Evolutionary conservation across 768 basidiomycete genomes (phyloP), one percentile per base, ranked within the genome.

Genomic region (Lyophyllum atratum): DNA sequence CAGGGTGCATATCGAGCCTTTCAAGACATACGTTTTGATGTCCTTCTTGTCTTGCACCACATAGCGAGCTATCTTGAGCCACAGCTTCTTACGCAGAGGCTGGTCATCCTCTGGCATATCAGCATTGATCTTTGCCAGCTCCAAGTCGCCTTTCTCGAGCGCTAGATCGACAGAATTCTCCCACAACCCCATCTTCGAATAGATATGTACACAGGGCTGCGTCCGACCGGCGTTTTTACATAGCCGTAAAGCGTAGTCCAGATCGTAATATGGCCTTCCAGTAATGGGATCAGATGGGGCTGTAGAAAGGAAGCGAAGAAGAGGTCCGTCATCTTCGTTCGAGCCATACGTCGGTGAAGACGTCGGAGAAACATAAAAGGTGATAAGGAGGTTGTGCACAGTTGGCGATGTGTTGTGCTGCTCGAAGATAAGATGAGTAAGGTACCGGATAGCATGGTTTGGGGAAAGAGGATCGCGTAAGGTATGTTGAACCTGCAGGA

Each of bases 61-160:
- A 73, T 95, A 95, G 60, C 90, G 90, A n/a, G 97, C 97, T 63
- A 98, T 94, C 77, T 98, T 98, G 52, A 99, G 77, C 97, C 97
- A 99, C 51, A 99, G 76, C 71, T 94, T 95, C 78, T 96, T 98
- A 59, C 92, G 77, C 60, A 98, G 68, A 31, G 84, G 83, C 51
- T 85, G 85, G 66, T 98, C 95, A 58, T 94, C 94, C 63, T 92
- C 93, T 8, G 93, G 94, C 82, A 89, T 89, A 68, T 99, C 93
- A 3, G 97, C 97, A 64, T 97, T 95, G 62, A 89, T 84, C 75
- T 93, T 97, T 8, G 97, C 97, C 24, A 98, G 76, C 60, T 98
- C 97, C 54, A 99, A 70, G 67, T 99, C 97, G 6, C 95, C 96
- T 68, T 94, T 94, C 70, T 92, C 86, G 49, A 99, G 75, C 1